Base-by-base conservation (phyloP, 331 rosid species). In the Stylosanthes scabra region DNA sequence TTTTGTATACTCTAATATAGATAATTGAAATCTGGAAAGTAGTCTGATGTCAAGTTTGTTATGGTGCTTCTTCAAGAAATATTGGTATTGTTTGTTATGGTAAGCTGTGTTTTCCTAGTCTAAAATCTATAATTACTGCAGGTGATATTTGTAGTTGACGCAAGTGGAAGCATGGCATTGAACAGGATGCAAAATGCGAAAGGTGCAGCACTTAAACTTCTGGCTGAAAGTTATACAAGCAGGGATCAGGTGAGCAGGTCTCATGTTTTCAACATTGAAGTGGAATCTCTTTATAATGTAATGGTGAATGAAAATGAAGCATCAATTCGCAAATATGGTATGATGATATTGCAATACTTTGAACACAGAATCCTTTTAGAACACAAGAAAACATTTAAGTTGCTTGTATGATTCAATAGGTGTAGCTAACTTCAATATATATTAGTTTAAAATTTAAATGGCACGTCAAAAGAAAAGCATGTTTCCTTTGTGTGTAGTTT, bases 101-200 rank as follows among this genome's bases (percentile, higher is more conserved):
- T 14, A 29, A 78, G 63, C 45, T 63, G 67, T 70, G 42, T 55
- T 62, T 46, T 12, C 52, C 9, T 51, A 31, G 40, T 0, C 70
- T 65, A 10, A 10, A 66, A 41, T 44, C 11, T 29, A 51, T 49
- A 56, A 62, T 15, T 40, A 52, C 71, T 66, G 52, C 82, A 94
- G 99, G 97, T 91, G 55, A 94, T 94, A 78, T 94, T 89, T 89
- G 92, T 94, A 72, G 99, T 94, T 76, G 99, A 94, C 79, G 99
- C 99, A 63, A 94, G 99, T 78, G 99, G 99, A 77, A 94, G 99
- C 85, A 91, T 94, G 99, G 99, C 97, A 58, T 79, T 94, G 82
- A 91, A 94, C 83, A 85, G 99, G 72, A 94, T 94, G 99, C 99
- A 94, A 80, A 94, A 94, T 88, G 99, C 99, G 56, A 91, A 94